Evolutionary conservation across 78 protist genomes (phyloP), one percentile per base, ranked within the genome.

Genomic region (Dictyostelium intermedium): DNA sequence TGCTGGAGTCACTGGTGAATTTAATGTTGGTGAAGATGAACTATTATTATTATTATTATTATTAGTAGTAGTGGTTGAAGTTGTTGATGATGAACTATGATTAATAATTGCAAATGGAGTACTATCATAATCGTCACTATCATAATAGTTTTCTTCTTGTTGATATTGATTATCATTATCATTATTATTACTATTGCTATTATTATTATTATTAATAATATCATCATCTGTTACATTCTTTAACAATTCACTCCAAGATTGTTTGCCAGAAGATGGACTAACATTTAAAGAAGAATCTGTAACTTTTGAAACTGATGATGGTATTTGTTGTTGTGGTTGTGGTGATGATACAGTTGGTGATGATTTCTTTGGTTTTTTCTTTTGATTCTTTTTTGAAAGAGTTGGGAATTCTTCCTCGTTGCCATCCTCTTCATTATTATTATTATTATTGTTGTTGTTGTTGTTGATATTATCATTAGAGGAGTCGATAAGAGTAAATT

Each of bases 221-320:
- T 72, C 79, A 0, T 72, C 79, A 20, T 18, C 60, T 77, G 50
- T 8, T 14, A 41, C 82, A 41, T 77, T n/a, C 32, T 77, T 77
- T 35, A 77, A 41, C 11, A 77, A n/a, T 77, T 77, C 82, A 77
- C 82, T 77, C 82, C 82, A 77, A 11, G 82, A 77, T 34, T 72
- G 79, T 72, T 72, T 72, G 4, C 39, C 45, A 13, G 82, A 39
- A 7, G 82, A 77, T 16, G 81, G 81, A 37, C 27, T 74, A 74
- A 20, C 41, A 74, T 30, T 20, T 1, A 35, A 7, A 16, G 81
- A 35, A 4, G 20, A 3, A 18, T 66, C 74, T 9, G 0, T n/a
- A 60, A 66, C 37, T 9, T 27, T 66, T 25, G 18, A 66, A 20
- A 23, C 43, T 53, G 63, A 14, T 53, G 9, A 34, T 61, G 6